Conservation (phyloP, 805 yeast species). For the Maudiozyma turicensis region DNA sequence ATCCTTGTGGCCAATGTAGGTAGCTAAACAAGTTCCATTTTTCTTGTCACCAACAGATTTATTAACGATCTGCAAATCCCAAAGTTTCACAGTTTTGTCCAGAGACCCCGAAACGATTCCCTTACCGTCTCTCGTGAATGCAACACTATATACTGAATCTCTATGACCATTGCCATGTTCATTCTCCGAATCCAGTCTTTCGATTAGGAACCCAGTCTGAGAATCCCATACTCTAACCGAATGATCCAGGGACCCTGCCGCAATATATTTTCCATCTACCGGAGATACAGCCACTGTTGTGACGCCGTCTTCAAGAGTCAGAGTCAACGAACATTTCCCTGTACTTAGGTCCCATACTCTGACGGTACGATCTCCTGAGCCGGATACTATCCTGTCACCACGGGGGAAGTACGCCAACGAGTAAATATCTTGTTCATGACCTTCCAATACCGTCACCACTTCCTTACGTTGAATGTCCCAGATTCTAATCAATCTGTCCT, state of each 20-base stretch:
- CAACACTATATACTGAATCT: constrained; percentile 92
- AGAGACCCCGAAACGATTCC: constrained; percentile 92
- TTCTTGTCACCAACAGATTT: constrained; percentile 15
- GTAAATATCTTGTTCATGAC: constrained; percentile 96
- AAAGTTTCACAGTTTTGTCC: constrained; percentile 90
- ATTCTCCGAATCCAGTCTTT: constrained; percentile 81
- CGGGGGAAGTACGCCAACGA: constrained; percentile 91
- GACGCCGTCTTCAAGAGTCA: constrained; percentile 93
- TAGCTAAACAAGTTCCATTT: constrained; percentile 70
- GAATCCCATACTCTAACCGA: constrained; percentile 97
- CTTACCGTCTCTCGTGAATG: constrained; percentile 82
- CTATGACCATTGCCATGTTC: constrained; percentile 88
- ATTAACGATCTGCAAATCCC: constrained; percentile 48
- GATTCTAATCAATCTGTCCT: constrained; percentile 81
- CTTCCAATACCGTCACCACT: constrained; percentile 76
- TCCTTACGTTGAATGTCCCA: constrained; percentile 88
- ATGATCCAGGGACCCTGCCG: constrained; percentile 93
- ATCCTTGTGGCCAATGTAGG: constrained; percentile 93
- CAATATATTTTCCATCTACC: constrained; percentile 75
- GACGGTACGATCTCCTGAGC: constrained; percentile 94
- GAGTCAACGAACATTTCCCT: constrained; percentile 80
- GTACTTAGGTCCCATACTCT: constrained; percentile 90
- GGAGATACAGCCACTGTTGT: constrained; percentile 97
- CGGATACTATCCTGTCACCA: constrained; percentile 87
- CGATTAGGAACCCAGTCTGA: constrained; percentile 81